Evolutionary conservation across 768 basidiomycete genomes (phyloP), one percentile per base, ranked within the genome.

Genomic region (Saitozyma podzolica): DNA sequence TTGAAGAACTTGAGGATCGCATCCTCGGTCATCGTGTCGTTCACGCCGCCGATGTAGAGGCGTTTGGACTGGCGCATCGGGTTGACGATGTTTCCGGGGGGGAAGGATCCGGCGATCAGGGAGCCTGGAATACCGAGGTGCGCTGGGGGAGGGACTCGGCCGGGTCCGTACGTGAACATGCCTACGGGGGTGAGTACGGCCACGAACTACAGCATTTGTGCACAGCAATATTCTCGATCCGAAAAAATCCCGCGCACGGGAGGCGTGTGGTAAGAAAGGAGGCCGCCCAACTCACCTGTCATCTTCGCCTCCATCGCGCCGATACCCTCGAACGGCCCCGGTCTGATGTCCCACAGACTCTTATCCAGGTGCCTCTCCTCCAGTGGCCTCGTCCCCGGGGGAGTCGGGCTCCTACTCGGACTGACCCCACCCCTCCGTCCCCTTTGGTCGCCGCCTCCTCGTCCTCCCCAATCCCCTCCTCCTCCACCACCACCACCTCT

Each of bases 231-330:
- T 65, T 61, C 59, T 29, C 29, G 29, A 29, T 2, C 29, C 2
- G 29, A 29, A 29, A 29, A 29, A 29, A 29, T 29, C 29, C 5
- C 29, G 2, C 2, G 2, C 29, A 29, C 29, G 29, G 29, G 5
- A 2, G 29, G 29, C 29, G 29, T 5, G 29, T 5, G 29, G 29
- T 29, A 29, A 29, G 29, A 29, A 5, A 51, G 13, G 6, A 54
- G 6, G 3, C 19, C 40, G 48, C 51, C 17, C 47, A 5, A 69
- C 83, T 55, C 68, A 92, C 95, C 96, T 49, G 94, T 97, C 82
- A 92, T 89, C 80, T 99, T 99, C n/a, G 96, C 96, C 78, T 97
- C 93, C 83, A 92, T 85, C 14, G 95, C 92, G 6, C 88, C 89
- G 72, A 96, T 91, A 69, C 90, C 90, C 74, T 98, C 95, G 67